These are phyloP conservation scores for Cinnamomum chago DNA, from an alignment of 164 flowering plant genomes.

Conservation along the genomic window DNA sequence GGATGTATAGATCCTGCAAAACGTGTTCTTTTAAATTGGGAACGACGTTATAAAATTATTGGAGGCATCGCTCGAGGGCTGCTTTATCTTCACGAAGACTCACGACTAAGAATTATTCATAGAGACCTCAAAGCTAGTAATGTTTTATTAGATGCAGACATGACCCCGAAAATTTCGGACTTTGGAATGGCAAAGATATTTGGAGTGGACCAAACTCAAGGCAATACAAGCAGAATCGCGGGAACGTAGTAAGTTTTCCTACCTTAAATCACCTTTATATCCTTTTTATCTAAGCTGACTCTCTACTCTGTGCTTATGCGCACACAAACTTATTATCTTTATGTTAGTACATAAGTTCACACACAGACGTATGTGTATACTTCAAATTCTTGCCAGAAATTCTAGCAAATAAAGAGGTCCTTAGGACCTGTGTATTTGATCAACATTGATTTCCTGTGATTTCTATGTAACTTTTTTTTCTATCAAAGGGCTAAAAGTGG, in stretches of 20 bases:
- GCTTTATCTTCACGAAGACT: conserved; percentile 59
- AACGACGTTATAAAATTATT: conserved; percentile 20
- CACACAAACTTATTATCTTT: too few species aligned
- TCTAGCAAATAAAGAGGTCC: too few species aligned
- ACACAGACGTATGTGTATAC: too few species aligned
- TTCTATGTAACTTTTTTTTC: too few species aligned
- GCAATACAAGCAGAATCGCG: conserved; percentile 19
- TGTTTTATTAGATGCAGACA: conserved; percentile 36
- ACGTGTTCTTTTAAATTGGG: conserved; percentile 14
- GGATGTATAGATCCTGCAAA: background rate
- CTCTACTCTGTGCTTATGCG: too few species aligned
- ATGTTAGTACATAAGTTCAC: too few species aligned
- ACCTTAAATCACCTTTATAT: background rate
- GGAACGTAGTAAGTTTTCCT: conserved; percentile 34
- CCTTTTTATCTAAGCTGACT: too few species aligned
- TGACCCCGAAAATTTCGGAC: conserved; percentile 45
- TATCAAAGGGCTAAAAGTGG: too few species aligned
- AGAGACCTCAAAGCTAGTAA: conserved; percentile 60
- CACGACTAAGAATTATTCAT: conserved; percentile 43
- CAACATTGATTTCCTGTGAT: too few species aligned
- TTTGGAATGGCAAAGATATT: conserved; percentile 47
- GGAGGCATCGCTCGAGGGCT: conserved; percentile 48
- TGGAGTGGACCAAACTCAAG: conserved; percentile 21
- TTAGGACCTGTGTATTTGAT: too few species aligned
- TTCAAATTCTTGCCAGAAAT: too few species aligned